Base-by-base conservation (phyloP, 2,329 filamentous ascomycete species). In the Cordyceps pruinosa region DNA sequence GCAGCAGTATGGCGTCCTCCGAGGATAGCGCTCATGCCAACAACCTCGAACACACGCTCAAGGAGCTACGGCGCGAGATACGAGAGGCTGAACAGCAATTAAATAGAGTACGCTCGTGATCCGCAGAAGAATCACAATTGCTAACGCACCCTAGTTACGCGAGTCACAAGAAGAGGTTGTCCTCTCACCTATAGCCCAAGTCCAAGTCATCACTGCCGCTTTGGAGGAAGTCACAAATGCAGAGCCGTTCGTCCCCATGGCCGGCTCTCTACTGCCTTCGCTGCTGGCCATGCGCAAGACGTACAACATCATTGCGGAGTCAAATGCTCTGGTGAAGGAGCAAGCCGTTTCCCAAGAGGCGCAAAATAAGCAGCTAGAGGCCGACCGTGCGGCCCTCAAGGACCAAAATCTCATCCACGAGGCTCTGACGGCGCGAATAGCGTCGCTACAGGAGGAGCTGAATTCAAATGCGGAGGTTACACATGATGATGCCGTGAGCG, bases 221-320 rank as follows among this genome's bases (percentile, higher is more conserved):
- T 90, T 91, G 64, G 79, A 83, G 53, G 77, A 80, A 17, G 73
- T 90, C 47, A 79, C 83, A 13, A 73, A 80, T 44, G 77, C 79
- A 15, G 78, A 85, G 52, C 85, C 87, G 9, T 83, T 84, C 63
- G 73, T 93, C 23, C 89, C 89, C 3, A 76, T 78, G 25, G 74
- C 82, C 10, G 82, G 80, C 50, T 93, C 89, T 21, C 77, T 86
- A 6, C 71, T 94, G 7, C 88, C 89, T 4, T 83, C 85, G 7
- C 75, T 95, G 5, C 68, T 94, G 41, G 88, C 89, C 6, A 72
- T 90, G 55, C 84, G 87, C 52, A 84, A 81, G 64, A 85, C 86
- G 3, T 79, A 86, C 58, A 77, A 80, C 57, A 84, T 84, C 17
- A 80, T 88, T 49, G 70, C 77, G 59, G 85, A 89, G 62, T 87